Percentiles rank a stretch among this genome's conserved stretches.
Conservation (phyloP, 192 early-diverging fungal genomes). For the Phlyctochytrium arcticum region DNA sequence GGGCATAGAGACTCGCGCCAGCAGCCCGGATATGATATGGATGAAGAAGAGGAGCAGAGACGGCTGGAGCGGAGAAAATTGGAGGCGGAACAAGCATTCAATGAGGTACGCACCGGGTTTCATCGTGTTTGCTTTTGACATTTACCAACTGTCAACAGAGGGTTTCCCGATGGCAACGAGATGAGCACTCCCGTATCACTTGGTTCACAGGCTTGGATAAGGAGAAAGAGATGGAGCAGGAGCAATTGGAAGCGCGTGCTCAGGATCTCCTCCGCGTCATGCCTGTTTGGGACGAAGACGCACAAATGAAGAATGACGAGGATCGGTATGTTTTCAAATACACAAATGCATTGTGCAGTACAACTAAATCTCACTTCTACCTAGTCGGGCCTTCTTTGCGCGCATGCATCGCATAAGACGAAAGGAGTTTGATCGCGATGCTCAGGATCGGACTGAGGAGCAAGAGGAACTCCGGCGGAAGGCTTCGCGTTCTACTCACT, state of each 20-base stretch:
- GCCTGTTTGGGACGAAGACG: constrained; percentile 72
- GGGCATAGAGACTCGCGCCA: not conserved
- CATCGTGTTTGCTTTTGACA: not conserved
- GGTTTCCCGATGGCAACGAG: constrained; percentile 60
- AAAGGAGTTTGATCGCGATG: constrained; percentile 26
- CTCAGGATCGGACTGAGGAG: constrained; percentile 53
- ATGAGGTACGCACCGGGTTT: constrained; percentile 33
- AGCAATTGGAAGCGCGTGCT: constrained; percentile 40
- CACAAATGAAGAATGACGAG: constrained; percentile 44
- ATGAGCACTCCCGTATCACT: constrained; percentile 40
- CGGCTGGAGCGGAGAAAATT: constrained; percentile 40
- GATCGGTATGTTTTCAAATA: constrained; percentile 6
- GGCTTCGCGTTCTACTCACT: too few relatives aligned
- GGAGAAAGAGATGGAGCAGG: constrained; percentile 44
- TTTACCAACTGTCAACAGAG: constrained; percentile 34
- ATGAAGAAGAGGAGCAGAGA: constrained; percentile 50
- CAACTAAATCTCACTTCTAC: too few relatives aligned
- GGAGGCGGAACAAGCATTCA: constrained; percentile 37
- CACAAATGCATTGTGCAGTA: too few relatives aligned
- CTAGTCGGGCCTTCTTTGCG: constrained; percentile 8
- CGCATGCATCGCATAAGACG: constrained; percentile 13
- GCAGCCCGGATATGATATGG: constrained; percentile 7
- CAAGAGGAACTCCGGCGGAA: constrained; percentile 47
- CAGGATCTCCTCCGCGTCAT: constrained; percentile 37
- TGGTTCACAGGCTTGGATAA: constrained; percentile 27